phyloP scores from a whole-genome alignment of 2,329 filamentous ascomycete species.

The Clonostachys solani region DNA sequence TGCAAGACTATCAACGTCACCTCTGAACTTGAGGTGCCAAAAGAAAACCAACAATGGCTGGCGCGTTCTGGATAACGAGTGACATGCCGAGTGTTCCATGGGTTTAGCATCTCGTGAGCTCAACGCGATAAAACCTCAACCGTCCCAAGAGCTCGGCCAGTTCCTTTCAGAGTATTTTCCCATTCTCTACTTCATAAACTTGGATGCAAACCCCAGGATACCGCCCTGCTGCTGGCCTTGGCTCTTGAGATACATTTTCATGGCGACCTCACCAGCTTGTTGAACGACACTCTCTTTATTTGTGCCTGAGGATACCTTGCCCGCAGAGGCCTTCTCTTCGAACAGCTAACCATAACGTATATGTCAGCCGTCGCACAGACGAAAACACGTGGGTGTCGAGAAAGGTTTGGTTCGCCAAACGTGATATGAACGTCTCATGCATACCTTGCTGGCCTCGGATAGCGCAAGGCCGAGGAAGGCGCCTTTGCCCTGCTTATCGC shows the following conservation, averaged over 20 bases:
- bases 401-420: background rate
- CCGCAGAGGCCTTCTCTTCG: constrained; percentile 50
- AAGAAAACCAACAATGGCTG: too few species aligned
- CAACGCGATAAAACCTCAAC: too few species aligned
- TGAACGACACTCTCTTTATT: constrained; percentile 80
- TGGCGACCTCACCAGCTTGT: constrained; percentile 76
- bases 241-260: constrained; percentile 89
- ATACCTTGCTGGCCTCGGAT: constrained; percentile 77
- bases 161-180: background rate
- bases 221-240: constrained; percentile 45
- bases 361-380: background rate
- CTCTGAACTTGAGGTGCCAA: too few species aligned
- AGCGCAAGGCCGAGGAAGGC: constrained; percentile 83
- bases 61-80: too few species aligned
- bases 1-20: too few species aligned
- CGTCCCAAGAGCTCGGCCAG: too few species aligned
- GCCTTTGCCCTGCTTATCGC: constrained; percentile 59
- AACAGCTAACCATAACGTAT: constrained; percentile 40
- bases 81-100: too few species aligned
- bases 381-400: background rate
- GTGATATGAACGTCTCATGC: constrained; percentile 6
- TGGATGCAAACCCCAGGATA: constrained; percentile 39
- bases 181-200: constrained; percentile 29
- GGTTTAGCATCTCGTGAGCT: too few species aligned
- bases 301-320: constrained; percentile 49